These are phyloP conservation scores for Thelonectria olida DNA, from an alignment of 2,329 filamentous ascomycete genomes.

Conservation along the genomic window DNA sequence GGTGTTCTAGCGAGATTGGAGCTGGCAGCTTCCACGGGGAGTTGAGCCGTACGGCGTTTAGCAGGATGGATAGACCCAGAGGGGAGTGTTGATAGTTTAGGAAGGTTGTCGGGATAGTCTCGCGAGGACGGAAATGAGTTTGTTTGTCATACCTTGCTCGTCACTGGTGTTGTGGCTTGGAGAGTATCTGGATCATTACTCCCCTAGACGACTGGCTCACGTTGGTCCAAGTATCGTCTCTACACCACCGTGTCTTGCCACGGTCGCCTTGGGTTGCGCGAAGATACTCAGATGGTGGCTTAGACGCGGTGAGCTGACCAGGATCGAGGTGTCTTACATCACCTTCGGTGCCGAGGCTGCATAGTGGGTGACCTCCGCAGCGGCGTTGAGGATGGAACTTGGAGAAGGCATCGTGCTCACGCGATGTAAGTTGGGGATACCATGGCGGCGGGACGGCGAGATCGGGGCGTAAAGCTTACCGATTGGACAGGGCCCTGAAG, in stretches of 20 bases:
- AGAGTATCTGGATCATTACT: background rate
- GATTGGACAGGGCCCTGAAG: background rate
- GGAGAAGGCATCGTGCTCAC: background rate
- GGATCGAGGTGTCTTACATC: constrained; percentile 9
- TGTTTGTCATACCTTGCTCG: background rate
- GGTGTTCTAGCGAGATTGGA: background rate
- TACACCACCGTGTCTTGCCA: background rate
- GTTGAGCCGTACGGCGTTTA: background rate
- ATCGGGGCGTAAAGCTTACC: background rate
- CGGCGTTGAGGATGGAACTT: background rate
- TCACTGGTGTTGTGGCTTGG: constrained; percentile 3
- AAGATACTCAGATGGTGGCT: constrained; percentile 13
- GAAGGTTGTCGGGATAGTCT: background rate
- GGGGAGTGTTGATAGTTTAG: constrained; percentile 1
- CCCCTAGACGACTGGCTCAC: constrained; percentile 3
- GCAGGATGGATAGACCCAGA: background rate
- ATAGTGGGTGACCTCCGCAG: background rate
- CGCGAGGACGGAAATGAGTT: background rate
- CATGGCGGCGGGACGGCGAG: background rate
- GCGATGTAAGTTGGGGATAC: background rate
- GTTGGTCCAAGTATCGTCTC: background rate
- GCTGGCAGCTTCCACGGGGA: background rate
- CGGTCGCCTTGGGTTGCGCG: background rate
- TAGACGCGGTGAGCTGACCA: constrained; percentile 13
- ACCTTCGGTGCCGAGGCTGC: background rate